Conservation (phyloP, 352 stramenopile genomes). For the Aphanomyces cochlioides region DNA sequence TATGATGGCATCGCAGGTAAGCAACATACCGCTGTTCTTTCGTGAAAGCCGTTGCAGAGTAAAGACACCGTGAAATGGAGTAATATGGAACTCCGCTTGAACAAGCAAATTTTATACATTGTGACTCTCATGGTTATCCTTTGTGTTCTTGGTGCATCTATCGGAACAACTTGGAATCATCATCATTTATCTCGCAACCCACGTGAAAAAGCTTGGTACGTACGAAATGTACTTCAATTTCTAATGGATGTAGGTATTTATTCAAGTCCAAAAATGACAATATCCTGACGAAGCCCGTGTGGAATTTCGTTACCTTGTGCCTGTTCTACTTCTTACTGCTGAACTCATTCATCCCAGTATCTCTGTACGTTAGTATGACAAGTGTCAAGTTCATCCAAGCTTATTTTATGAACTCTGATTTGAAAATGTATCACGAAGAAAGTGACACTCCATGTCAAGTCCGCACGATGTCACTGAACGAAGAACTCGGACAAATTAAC, state of each 20-base stretch:
- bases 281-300: constrained; percentile 50
- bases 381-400: constrained; percentile 91
- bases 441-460: constrained; percentile 91
- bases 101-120: constrained; percentile 83
- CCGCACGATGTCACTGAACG: constrained; percentile 90
- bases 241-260: constrained; percentile 5
- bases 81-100: constrained; percentile 80
- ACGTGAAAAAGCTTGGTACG: constrained; percentile 59
- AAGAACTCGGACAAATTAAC: constrained; percentile 91
- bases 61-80: constrained; percentile 72
- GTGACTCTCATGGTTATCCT: constrained; percentile 74
- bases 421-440: constrained; percentile 92
- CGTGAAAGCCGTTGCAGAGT: not conserved
- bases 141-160: constrained; percentile 58
- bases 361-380: constrained; percentile 93
- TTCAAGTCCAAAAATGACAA: constrained; percentile 37
- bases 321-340: constrained; percentile 92
- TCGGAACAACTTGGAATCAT: constrained; percentile 67
- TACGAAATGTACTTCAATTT: constrained; percentile 35
- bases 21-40: constrained; percentile 11
- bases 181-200: constrained; percentile 45
- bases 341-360: constrained; percentile 94
- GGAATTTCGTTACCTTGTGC: constrained; percentile 88
- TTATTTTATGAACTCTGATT: constrained; percentile 88
- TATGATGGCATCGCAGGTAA: constrained; percentile 82